A percentile compares a stretch with the other conserved stretches of the same genome.
Conservation (phyloP, 345 rosid genomes). For the Populus ilicifolia region DNA sequence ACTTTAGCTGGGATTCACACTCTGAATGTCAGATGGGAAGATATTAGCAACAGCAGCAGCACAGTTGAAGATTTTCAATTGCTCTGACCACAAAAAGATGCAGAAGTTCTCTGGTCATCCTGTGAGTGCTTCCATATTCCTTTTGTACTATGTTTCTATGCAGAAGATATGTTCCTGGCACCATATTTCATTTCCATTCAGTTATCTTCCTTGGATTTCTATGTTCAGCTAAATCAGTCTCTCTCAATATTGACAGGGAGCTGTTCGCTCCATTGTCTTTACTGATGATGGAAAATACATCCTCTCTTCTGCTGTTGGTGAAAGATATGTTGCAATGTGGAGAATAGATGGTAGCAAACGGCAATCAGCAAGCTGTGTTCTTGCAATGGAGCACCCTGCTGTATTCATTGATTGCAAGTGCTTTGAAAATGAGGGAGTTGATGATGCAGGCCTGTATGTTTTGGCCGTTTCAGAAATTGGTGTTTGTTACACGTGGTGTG, state of each 20-base stretch:
- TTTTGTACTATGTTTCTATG: not conserved
- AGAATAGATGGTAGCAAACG: constrained; percentile 62
- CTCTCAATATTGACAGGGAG: constrained; percentile 44
- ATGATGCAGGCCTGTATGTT: constrained; percentile 48
- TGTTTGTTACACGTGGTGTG: constrained; percentile 83
- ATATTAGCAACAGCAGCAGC: constrained; percentile 74
- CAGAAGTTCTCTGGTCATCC: constrained; percentile 96
- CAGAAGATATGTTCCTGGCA: not conserved
- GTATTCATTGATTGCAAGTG: constrained; percentile 65
- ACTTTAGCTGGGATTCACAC: constrained; percentile 8
- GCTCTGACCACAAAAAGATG: constrained; percentile 66
- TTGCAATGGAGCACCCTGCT: constrained; percentile 94
- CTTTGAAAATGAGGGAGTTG: constrained; percentile 35
- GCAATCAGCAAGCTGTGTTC: constrained; percentile 84
- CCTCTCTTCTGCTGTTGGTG: constrained; percentile 75
- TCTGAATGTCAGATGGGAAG: constrained; percentile 48
- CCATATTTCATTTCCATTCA: not conserved
- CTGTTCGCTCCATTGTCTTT: constrained; percentile 70
- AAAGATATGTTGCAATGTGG: constrained; percentile 83
- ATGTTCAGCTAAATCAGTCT: constrained; percentile 11
- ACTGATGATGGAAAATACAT: constrained; percentile 72
- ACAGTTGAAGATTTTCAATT: constrained; percentile 61
- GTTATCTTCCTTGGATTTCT: not conserved
- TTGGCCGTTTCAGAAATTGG: constrained; percentile 84
- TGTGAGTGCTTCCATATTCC: constrained; percentile 7